Conservation (phyloP, 805 yeast genomes). For the Myxozyma geophila region DNA sequence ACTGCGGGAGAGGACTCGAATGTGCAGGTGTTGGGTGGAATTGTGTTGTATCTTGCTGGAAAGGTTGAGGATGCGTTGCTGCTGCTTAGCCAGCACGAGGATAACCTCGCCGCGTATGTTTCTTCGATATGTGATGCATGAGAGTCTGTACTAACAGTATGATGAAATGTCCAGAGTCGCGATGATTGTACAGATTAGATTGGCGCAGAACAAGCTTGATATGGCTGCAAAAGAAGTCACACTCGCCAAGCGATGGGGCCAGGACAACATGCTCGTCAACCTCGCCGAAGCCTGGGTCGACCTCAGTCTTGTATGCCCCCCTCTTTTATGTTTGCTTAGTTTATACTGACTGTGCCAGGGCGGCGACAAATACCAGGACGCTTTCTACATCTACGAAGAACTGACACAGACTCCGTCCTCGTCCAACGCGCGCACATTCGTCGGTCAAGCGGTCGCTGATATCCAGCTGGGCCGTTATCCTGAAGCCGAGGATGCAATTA, state of each 20-base stretch:
- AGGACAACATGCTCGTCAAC: slow-evolving; percentile 77
- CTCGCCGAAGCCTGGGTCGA: slow-evolving; percentile 76
- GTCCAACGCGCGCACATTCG: slow-evolving; percentile 55
- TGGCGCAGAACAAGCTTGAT: slow-evolving; percentile 51
- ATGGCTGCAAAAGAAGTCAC: slow-evolving; percentile 54
- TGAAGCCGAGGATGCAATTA: slow-evolving; percentile 69
- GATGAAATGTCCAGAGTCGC: slow-evolving; percentile 41
- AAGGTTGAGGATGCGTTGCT: slow-evolving; percentile 52
- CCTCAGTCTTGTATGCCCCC: slow-evolving; percentile 47
- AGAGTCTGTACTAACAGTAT: background rate
- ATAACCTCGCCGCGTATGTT: slow-evolving; percentile 43
- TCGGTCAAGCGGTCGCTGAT: slow-evolving; percentile 73
- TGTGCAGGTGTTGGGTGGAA: slow-evolving; percentile 50
- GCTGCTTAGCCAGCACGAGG: slow-evolving; percentile 48
- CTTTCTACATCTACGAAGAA: slow-evolving; percentile 66
- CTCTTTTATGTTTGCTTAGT: slow-evolving; percentile 58
- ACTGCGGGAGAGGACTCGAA: slow-evolving; percentile 40
- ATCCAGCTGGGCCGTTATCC: slow-evolving; percentile 78
- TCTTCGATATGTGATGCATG: background rate
- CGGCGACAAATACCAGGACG: slow-evolving; percentile 47
- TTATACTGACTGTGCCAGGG: slow-evolving; percentile 32
- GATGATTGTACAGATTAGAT: slow-evolving; percentile 46
- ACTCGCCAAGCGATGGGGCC: slow-evolving; percentile 54
- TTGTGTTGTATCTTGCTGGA: slow-evolving; percentile 50
- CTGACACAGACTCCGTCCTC: slow-evolving; percentile 61